Conservation (phyloP, 1,139 yeast species). For the Nakaseomyces delphensis region DNA sequence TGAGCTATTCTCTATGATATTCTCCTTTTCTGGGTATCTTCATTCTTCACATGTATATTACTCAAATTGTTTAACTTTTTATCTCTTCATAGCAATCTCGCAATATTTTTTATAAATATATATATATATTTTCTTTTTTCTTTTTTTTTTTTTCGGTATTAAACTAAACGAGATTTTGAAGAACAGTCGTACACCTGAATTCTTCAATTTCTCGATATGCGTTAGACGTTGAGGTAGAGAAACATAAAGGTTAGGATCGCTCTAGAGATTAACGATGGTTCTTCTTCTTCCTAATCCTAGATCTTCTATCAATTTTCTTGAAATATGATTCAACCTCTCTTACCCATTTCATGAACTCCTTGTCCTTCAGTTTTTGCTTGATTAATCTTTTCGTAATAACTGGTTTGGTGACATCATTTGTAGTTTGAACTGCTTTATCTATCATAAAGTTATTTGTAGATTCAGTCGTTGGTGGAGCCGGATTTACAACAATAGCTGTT, state of each 20-base stretch:
- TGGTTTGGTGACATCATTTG: neutral
- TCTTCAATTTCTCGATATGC: too few species aligned
- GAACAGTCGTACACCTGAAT: too few species aligned
- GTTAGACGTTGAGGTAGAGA: too few species aligned
- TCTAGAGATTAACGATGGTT: too few species aligned
- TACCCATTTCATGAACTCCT: conserved; percentile 26
- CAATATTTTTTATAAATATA: neutral
- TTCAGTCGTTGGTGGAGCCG: neutral
- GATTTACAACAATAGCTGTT: neutral
- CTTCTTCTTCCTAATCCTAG: neutral
- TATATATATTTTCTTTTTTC: neutral
- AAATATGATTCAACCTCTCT: conserved; percentile 13
- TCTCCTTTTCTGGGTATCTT: too few species aligned
- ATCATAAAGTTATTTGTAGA: neutral
- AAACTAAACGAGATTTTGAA: conserved; percentile 5
- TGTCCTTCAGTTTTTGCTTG: conserved; percentile 22
- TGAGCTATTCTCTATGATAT: too few species aligned
- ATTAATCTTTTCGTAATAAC: conserved; percentile 15
- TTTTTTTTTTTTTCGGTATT: conserved; percentile 4
- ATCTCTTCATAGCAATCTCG: neutral
- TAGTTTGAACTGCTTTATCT: neutral
- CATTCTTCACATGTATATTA: too few species aligned
- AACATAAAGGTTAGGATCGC: too few species aligned
- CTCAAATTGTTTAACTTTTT: neutral
- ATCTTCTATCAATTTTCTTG: conserved; percentile 8